Base-by-base conservation (phyloP, 2,329 filamentous ascomycete genomes). In the Botrytis hyacinthi region DNA sequence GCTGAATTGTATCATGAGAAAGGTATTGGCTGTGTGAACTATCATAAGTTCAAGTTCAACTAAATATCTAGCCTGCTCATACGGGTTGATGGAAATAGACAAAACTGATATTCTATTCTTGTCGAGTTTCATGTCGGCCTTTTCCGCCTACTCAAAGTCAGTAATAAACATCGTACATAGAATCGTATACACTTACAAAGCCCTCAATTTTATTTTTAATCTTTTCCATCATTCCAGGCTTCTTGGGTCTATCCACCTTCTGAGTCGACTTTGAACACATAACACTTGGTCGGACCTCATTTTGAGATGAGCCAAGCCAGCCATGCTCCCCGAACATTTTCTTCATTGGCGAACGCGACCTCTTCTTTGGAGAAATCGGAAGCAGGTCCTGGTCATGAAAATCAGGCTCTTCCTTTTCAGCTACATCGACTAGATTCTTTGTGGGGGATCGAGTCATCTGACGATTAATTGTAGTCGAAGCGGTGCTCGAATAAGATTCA, bases 271-370 rank as follows among this genome's bases (percentile, higher is more conserved):
- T 78, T 44, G 76, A 75, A 37, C 51, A 29, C 40, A 73, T 63
- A 12, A 44, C 10, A 46, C 75, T 76, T 4, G 73, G 66, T 16
- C 73, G 35, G 12, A 70, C 40, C 68, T 79, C 78, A 60, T 75
- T 70, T 18, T 79, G 75, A 16, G 78, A 77, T 7, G 74, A 59
- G 59, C 78, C 79, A 54, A 81, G 77, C 78, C 78, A 81, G 26
- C 80, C 80, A 67, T 78, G 73, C 61, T 80, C 77, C 32, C 80
- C 80, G 70, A 81, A 81, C 78, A 81, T 77, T 72, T 80, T 81
- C 67, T 81, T 81, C 78, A 80, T 80, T 5, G 80, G 80, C 16
- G 80, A 81, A 10, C 80, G 79, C 22, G 79, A 78, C 63, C 80
- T 72, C 70, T 78, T 79, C 71, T 77, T 79, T 37, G 76, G 74